Evolutionary conservation across 192 early-diverging fungal genomes (phyloP), one percentile per base, ranked within the genome.

Genomic region (Coemansia sp.): DNA sequence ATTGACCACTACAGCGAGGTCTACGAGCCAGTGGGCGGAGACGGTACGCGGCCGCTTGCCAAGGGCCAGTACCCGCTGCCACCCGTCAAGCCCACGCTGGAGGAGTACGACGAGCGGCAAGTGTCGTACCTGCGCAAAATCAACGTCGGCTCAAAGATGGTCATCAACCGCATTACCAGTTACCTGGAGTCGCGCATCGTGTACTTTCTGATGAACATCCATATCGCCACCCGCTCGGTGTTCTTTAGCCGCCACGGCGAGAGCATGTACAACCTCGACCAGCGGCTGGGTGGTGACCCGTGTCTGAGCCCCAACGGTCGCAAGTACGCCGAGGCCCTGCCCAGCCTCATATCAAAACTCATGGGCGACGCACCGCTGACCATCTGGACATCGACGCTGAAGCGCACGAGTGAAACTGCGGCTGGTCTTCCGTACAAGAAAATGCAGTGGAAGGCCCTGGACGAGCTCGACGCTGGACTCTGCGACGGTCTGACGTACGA

Each of bases 401-500:
- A 85, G 60, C 86, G 97, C 54, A 99, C 98, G 0, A 89, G 91
- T 66, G 91, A 98, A 48, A 98, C 97, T 0, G 91, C 87, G 9
- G 83, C 81, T 6, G 70, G 86, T 38, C 65, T 99, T 35, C 80
- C 81, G 10, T 95, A 91, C 74, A 91, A 93, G 53, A 94, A 95
- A 59, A 76, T 97, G 56, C 88, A 91, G 62, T 98, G 96, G 95
- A 98, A 98, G 71, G 92, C 92, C 56, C 77, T 99, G 64, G 98
- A 99, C 76, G 98, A 99, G 70, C 72, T 99, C 46, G 93, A 98
- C 65, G 90, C 93, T 11, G 97, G 98, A 5, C 88, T 94, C 11
- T 99, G 98, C 82, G 98, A 99, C 82, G 95, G 92, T 18, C 84
- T 97, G 75, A 99, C 98, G 8, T 99, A 99, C 78, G 98, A 99